A percentile compares a stretch with the other conserved stretches of the same genome.
phyloP scores from a whole-genome alignment of 768 basidiomycete species.

The Tulasnella calospora region DNA sequence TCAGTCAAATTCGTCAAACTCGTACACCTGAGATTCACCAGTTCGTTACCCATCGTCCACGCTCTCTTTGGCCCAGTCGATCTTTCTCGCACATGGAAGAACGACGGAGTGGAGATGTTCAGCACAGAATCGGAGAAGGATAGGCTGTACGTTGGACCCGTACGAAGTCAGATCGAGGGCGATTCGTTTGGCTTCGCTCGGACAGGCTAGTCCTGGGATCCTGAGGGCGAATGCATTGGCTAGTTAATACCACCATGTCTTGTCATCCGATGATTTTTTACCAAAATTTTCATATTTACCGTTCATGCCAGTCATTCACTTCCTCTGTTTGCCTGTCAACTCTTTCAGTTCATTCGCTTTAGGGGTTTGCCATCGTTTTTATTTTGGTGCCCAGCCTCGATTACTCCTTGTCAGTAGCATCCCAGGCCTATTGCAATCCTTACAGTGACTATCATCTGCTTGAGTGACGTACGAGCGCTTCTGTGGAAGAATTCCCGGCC shows the following conservation, averaged over 20 bases:
- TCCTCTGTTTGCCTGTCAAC: not conserved
- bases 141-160: conserved; percentile 7
- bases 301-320: not conserved
- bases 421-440: not conserved
- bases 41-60: conserved; percentile 4
- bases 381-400: too few species aligned
- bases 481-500: not conserved
- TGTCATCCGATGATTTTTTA: too few species aligned
- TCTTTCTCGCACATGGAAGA: not conserved
- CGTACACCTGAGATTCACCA: not conserved
- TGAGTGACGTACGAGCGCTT: not conserved
- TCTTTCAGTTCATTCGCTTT: not conserved
- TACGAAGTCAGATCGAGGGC: not conserved
- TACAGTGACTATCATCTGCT: not conserved
- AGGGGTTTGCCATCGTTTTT: too few species aligned
- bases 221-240: too few species aligned
- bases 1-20: conserved; percentile 1
- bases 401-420: not conserved
- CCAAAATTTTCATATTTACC: not conserved
- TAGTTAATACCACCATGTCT: too few species aligned
- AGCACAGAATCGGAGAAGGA: not conserved
- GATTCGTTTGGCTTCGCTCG: not conserved
- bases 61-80: not conserved
- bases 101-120: not conserved
- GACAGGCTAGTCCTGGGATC: not conserved